Evolutionary conservation across 1,139 yeast species (phyloP).

Genomic region (Groenewaldozyma sp.): DNA sequence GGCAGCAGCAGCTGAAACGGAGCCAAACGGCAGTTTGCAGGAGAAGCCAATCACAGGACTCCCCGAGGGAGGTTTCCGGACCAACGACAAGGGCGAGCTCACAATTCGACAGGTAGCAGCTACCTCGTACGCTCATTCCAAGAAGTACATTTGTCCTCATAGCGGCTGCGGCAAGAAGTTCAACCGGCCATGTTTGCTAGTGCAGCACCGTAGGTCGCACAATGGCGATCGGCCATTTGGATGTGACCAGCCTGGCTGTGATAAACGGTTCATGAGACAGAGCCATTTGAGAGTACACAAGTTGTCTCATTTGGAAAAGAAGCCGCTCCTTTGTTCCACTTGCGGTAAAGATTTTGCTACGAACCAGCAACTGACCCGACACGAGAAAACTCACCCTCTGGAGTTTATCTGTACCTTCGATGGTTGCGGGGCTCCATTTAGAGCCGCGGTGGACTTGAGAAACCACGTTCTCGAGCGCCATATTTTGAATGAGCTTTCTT

Average conservation of each 20-base stretch:
- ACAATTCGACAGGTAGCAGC: background rate
- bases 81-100: background rate
- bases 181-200: conserved; percentile 69
- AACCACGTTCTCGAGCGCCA: too few relatives aligned
- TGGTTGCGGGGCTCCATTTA: too few relatives aligned
- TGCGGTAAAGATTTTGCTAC: conserved; percentile 84
- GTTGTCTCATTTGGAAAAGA: conserved; percentile 46
- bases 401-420: too few relatives aligned
- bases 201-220: conserved; percentile 72
- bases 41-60: too few relatives aligned
- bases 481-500: too few relatives aligned
- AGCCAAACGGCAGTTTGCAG: too few relatives aligned
- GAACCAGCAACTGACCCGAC: conserved; percentile 72
- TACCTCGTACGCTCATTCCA: background rate
- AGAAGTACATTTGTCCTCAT: conserved; percentile 46
- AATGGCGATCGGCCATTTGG: conserved; percentile 68
- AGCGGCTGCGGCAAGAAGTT: conserved; percentile 68
- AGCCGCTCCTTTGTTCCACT: conserved; percentile 63
- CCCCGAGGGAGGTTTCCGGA: too few relatives aligned
- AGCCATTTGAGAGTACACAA: conserved; percentile 72
- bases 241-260: conserved; percentile 50
- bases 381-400: conserved; percentile 54
- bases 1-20: too few relatives aligned
- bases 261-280: conserved; percentile 58
- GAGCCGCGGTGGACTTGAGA: too few relatives aligned